phyloP scores from a whole-genome alignment of 2,329 filamentous ascomycete genomes.

The Fusarium sp. region DNA sequence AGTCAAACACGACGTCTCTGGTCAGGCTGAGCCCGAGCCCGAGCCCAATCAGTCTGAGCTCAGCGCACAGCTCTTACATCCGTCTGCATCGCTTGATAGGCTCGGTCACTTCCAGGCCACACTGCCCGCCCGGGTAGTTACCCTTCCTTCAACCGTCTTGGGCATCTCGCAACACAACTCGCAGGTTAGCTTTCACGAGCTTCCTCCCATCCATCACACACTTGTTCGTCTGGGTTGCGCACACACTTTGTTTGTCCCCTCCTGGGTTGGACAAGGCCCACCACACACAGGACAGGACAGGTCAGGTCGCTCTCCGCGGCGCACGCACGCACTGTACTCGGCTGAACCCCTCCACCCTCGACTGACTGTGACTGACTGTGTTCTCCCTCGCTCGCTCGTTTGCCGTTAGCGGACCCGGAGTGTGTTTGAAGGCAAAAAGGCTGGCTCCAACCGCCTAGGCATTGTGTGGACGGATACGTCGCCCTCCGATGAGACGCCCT shows the following conservation, averaged over 20 bases:
- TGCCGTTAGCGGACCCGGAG: conserved; percentile 20
- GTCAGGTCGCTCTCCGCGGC: not conserved
- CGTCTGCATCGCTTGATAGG: conserved; percentile 20
- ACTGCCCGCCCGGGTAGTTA: conserved; percentile 16
- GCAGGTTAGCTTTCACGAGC: conserved; percentile 26
- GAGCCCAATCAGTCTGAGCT: conserved; percentile 21
- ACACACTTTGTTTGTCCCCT: conserved; percentile 13
- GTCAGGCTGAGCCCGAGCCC: conserved; percentile 17
- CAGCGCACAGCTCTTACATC: conserved; percentile 17
- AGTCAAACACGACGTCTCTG: conserved; percentile 23
- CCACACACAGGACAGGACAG: not conserved
- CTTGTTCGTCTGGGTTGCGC: not conserved
- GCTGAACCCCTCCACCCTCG: conserved; percentile 17
- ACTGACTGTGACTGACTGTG: not conserved
- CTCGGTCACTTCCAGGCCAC: conserved; percentile 20
- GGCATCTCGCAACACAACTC: not conserved
- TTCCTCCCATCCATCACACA: conserved; percentile 18
- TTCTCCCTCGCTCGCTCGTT: conserved; percentile 3
- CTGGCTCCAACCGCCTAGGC: not conserved
- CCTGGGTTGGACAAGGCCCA: conserved; percentile 17
- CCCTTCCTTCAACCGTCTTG: conserved; percentile 21
- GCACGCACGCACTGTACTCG: conserved; percentile 19
- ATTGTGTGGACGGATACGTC: conserved; percentile 4
- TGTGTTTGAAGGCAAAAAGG: conserved; percentile 9
- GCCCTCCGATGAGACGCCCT: not conserved